A percentile compares a stretch with the other conserved stretches of the same genome.
Conservation (phyloP, 2,329 filamentous ascomycete species). For the Fusarium nanum region DNA sequence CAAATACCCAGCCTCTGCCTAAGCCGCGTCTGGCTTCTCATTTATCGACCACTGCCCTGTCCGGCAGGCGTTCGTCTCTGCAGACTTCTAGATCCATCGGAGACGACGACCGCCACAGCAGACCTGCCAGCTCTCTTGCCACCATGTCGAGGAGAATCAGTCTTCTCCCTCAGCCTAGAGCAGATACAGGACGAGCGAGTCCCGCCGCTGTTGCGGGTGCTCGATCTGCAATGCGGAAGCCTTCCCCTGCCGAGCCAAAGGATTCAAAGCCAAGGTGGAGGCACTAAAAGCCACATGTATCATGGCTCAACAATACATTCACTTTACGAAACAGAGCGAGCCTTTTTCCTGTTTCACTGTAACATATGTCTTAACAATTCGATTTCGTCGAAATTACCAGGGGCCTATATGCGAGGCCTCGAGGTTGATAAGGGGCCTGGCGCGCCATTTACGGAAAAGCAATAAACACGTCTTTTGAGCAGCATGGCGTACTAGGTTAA, state of each 20-base stretch:
- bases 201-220: slow-evolving; percentile 61
- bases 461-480: slow-evolving; percentile 38
- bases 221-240: slow-evolving; percentile 51
- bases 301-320: slow-evolving; percentile 19
- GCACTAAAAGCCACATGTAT: slow-evolving; percentile 37
- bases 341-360: slow-evolving; percentile 31
- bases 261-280: slow-evolving; percentile 65
- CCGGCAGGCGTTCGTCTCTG: slow-evolving; percentile 64
- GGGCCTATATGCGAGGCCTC: slow-evolving; percentile 14
- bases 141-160: slow-evolving; percentile 62
- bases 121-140: slow-evolving; percentile 69
- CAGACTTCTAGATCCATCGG: slow-evolving; percentile 59
- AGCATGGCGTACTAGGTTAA: slow-evolving; percentile 46
- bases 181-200: slow-evolving; percentile 59
- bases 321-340: slow-evolving; percentile 28
- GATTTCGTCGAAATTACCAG: slow-evolving; percentile 26
- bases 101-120: slow-evolving; percentile 49
- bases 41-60: slow-evolving; percentile 57
- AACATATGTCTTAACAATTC: slow-evolving; percentile 41
- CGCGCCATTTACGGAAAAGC: slow-evolving; percentile 40
- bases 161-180: slow-evolving; percentile 63
- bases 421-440: slow-evolving; percentile 30
- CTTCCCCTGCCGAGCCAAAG: slow-evolving; percentile 48
- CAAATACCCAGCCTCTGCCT: slow-evolving; percentile 59
- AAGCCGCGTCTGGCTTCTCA: slow-evolving; percentile 60